These are phyloP conservation scores for Colletotrichum graminicola DNA, from an alignment of 2,329 filamentous ascomycete genomes.

Conservation along the genomic window DNA sequence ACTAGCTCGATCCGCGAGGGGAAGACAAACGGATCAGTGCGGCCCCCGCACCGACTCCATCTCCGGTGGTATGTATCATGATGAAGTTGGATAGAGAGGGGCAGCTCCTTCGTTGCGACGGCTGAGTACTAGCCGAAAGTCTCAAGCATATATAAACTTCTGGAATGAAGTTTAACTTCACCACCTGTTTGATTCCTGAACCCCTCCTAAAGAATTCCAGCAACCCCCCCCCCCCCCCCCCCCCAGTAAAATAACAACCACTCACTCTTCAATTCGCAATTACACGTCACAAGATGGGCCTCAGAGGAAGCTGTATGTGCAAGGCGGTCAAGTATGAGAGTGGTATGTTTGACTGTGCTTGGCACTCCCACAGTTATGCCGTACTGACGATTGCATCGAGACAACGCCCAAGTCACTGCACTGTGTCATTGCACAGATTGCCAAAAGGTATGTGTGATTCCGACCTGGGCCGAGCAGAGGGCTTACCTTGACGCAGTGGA, in stretches of 20 bases:
- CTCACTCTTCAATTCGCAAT: neutral
- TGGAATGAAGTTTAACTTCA: too few relatives aligned
- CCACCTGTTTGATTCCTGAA: neutral
- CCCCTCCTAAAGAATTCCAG: neutral
- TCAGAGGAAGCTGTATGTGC: conserved; percentile 53
- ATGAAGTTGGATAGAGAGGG: neutral
- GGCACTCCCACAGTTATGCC: too few relatives aligned
- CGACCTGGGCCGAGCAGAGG: neutral
- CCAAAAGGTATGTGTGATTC: conserved; percentile 59
- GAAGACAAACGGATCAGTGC: neutral
- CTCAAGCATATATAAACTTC: conserved; percentile 33
- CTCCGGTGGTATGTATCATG: neutral
- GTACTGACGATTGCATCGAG: conserved; percentile 45
- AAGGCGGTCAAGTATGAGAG: conserved; percentile 52
- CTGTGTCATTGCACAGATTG: conserved; percentile 67
- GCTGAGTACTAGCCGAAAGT: conserved; percentile 31
- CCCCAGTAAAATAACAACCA: too few relatives aligned
- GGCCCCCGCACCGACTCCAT: conserved; percentile 8
- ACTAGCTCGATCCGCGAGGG: neutral
- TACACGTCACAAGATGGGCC: conserved; percentile 22
- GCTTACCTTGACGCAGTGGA: conserved; percentile 52
- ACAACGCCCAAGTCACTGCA: conserved; percentile 56
- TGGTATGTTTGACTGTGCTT: conserved; percentile 46
- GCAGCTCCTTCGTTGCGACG: conserved; percentile 19
- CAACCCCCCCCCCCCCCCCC: too few relatives aligned